Base-by-base conservation (phyloP, 129 eudicot genomes). In the Arctium minus region DNA sequence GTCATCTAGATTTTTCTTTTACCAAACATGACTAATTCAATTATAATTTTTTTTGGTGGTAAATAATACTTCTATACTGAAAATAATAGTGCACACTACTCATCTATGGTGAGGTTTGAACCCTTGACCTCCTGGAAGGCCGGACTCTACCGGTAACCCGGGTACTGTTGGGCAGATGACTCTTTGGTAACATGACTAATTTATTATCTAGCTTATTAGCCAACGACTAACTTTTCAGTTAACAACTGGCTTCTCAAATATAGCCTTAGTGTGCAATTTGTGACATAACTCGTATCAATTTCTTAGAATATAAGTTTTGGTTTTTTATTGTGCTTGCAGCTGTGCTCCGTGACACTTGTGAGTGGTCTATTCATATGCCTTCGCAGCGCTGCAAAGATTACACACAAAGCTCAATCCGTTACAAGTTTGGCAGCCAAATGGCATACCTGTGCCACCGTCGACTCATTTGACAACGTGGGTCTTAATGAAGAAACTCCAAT, bases 361-460 rank as follows among this genome's bases (percentile, higher is more conserved):
- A 87, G 91, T 0, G 99, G 99, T 73, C 85, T 96, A 35, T 88
- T 86, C 73, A 90, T 96, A 76, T 93, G 97, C 91, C 79, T 96
- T 38, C 86, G 91, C 0, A 93, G 97, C 36, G 98, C 99, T 65
- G 97, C 98, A 33, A 96, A 90, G 85, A 96, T 96, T 46, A 96
- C 99, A 72, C 98, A 96, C 85, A 90, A 87, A 78, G 98, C 97
- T 39, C 98, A 91, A 64, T 78, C 99, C 0, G 89, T 93, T 38
- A 93, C 97, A 5, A 86, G 97, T 46, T 91, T 96, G 12, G 97
- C 99, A 39, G 91, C 99, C 38, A 96, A 91, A 81, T 96, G 99
- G 99, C 97, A 96, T 70, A 91, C 88, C 0, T 92, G 94, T 83
- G 94, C 99, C 48, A 92, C 97, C 42, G 86, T 93, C 39, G 88